phyloP scores from a whole-genome alignment of 805 yeast species.

The Ogataea corticis region DNA sequence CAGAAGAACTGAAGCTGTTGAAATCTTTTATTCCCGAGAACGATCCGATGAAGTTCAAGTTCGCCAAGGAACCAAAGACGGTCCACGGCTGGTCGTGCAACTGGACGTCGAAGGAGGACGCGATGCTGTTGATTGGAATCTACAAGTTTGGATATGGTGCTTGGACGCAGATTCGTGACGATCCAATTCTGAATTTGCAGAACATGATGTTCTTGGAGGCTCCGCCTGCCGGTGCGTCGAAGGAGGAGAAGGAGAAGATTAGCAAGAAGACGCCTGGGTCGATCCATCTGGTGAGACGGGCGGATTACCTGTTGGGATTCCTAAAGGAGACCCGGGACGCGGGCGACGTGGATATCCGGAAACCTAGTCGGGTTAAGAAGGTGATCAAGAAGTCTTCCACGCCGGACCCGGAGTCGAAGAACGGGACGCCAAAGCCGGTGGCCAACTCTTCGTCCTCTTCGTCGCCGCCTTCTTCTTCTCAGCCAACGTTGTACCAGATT shows the following conservation, averaged over 20 bases:
- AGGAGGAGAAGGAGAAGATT: slow-evolving; percentile 38
- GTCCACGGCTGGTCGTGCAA: slow-evolving; percentile 90
- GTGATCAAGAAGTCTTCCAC: slow-evolving; percentile 25
- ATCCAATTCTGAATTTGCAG: slow-evolving; percentile 83
- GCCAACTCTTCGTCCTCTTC: slow-evolving; percentile 10
- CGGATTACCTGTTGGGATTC: slow-evolving; percentile 78
- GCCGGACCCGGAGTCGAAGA: slow-evolving; percentile 24
- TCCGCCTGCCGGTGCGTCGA: slow-evolving; percentile 35
- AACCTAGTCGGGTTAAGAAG: slow-evolving; percentile 25
- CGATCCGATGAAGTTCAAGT: slow-evolving; percentile 59
- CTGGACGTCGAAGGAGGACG: slow-evolving; percentile 84
- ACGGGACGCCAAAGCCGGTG: slow-evolving; percentile 19
- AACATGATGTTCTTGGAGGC: slow-evolving; percentile 75
- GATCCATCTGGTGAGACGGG: slow-evolving; percentile 88
- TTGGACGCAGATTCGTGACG: slow-evolving; percentile 93
- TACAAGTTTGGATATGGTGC: slow-evolving; percentile 94
- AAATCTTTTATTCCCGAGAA: slow-evolving; percentile 52
- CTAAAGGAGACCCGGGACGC: slow-evolving; percentile 47
- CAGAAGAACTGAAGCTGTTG: slow-evolving; percentile 75
- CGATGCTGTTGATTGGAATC: slow-evolving; percentile 83
- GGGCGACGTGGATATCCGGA: slow-evolving; percentile 15
- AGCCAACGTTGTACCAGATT: slow-evolving; percentile 25
- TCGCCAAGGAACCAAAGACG: slow-evolving; percentile 66
- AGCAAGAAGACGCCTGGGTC: slow-evolving; percentile 82
- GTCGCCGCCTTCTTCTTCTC: slow-evolving; percentile 13